phyloP scores from a whole-genome alignment of 2,329 filamentous ascomycete species.

The Xylogone sp. region DNA sequence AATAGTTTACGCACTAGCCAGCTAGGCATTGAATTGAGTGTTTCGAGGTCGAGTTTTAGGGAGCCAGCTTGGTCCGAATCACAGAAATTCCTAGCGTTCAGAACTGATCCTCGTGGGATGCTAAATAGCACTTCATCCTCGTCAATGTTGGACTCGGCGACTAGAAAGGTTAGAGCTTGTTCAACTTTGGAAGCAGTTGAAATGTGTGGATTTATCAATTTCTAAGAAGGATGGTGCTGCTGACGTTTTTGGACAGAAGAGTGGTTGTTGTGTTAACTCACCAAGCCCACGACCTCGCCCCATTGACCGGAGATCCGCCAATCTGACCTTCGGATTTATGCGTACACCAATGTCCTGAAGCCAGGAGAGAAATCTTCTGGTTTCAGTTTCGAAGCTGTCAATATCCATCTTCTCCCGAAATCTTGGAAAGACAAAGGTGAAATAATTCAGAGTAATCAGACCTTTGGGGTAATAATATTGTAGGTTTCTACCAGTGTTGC shows the following conservation, averaged over 20 bases:
- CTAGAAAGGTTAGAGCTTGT: conserved; percentile 32
- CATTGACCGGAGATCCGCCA: conserved; percentile 52
- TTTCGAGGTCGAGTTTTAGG: conserved; percentile 24
- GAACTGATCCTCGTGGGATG: conserved; percentile 55
- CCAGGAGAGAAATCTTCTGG: conserved; percentile 53
- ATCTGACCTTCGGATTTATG: conserved; percentile 52
- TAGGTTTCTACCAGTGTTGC: neutral
- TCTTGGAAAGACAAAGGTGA: neutral
- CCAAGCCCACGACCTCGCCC: conserved; percentile 60
- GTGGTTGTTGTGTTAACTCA: conserved; percentile 35
- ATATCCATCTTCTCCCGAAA: conserved; percentile 16
- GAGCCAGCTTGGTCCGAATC: conserved; percentile 35
- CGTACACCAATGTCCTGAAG: conserved; percentile 47
- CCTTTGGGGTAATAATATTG: neutral
- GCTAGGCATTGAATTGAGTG: conserved; percentile 37
- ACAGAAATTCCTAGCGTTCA: conserved; percentile 56
- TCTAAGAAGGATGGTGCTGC: neutral
- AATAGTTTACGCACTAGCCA: conserved; percentile 36
- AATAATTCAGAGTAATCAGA: neutral
- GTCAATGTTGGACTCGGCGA: conserved; percentile 52
- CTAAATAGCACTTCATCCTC: conserved; percentile 64
- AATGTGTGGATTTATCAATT: no score
- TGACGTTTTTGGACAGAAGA: neutral
- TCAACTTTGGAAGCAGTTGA: neutral
- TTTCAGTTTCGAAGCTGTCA: conserved; percentile 38